Percentiles rank a stretch among this genome's conserved stretches.
phyloP scores from a whole-genome alignment of 2,329 filamentous ascomycete genomes.

The Pestalotiopsis sp. region DNA sequence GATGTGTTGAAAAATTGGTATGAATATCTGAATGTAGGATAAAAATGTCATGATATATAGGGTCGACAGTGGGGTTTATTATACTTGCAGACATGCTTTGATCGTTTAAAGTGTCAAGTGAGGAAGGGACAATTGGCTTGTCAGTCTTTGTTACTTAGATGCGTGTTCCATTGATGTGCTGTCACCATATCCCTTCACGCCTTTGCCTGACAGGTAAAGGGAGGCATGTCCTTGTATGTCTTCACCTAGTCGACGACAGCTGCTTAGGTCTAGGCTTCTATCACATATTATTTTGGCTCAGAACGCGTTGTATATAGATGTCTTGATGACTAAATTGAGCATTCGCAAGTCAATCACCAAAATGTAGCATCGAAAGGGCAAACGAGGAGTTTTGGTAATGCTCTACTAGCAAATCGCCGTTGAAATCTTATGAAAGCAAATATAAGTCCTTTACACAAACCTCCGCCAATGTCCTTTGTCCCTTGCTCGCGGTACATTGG shows the following conservation, averaged over 20 bases:
- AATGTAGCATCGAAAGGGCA: too few relatives aligned
- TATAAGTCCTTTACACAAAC: too few relatives aligned
- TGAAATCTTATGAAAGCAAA: too few relatives aligned
- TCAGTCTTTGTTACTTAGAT: neutral
- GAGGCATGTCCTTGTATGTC: rapidly evolving
- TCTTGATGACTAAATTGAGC: too few relatives aligned
- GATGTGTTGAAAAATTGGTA: neutral
- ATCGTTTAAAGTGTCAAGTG: neutral
- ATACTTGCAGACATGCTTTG: neutral
- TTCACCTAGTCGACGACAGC: neutral
- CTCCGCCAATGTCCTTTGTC: too few relatives aligned
- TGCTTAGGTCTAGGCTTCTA: neutral
- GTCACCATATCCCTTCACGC: neutral
- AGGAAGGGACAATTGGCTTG: neutral
- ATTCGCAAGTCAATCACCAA: too few relatives aligned
- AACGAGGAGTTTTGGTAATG: too few relatives aligned
- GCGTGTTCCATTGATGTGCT: neutral
- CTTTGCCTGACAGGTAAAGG: neutral
- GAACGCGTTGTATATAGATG: too few relatives aligned
- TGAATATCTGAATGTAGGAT: neutral
- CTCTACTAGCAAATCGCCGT: too few relatives aligned
- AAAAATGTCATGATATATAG: neutral
- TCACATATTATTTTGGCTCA: too few relatives aligned
- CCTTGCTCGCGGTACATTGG: too few relatives aligned
- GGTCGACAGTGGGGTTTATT: neutral